Base-by-base conservation (phyloP, 225 moss, liverwort and hornwort species). In the Pleurozium schreberi region DNA sequence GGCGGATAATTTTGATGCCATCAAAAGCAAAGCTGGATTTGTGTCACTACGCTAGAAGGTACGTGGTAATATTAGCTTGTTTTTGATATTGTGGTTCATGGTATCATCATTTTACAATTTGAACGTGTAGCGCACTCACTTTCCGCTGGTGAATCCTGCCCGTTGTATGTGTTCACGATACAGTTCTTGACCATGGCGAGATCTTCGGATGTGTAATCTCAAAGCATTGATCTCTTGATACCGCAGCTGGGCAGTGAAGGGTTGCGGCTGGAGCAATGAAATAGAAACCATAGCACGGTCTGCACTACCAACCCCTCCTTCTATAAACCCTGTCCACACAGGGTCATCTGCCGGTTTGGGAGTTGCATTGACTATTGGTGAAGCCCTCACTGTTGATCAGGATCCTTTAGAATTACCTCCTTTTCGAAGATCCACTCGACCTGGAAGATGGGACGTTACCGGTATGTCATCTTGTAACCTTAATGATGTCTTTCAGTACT, bases 31-130 rank as follows among this genome's bases (percentile, higher is more conserved):
- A 99, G 89, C 83, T 95, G 59, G 99, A 99, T 91, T 87, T 99
- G 84, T 99, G 99, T 89, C 94, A 94, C 89, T 93, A 95, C 87
- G 93, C 95, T 12, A 95, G 90, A 88, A 99, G 98, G 98, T 98
- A 18, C 11, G 62, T 57, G 33, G 69, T 12, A 67, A 34, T 42
- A 26, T 52, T 55, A 38, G 75, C 68, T 58, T 65, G 36, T 38
- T 76, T 61, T 57, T 89, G 60, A 69, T 52, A 40, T 45, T 53
- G 40, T 78, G 30, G n/a, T 68, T 78, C 43, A 78, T 78, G 58
- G 30, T 22, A 36, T 67, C 34, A 59, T 84, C 49, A 58, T 49
- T 64, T 75, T 45, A 47, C 27, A 28, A 8, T 47, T 57, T 78
- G 28, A 66, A 77, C 58, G 64, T 88, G 68, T 77, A 67, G 36